These are phyloP conservation scores for Guyanaporus albipodus DNA, from an alignment of 768 basidiomycete species.

Conservation along the genomic window DNA sequence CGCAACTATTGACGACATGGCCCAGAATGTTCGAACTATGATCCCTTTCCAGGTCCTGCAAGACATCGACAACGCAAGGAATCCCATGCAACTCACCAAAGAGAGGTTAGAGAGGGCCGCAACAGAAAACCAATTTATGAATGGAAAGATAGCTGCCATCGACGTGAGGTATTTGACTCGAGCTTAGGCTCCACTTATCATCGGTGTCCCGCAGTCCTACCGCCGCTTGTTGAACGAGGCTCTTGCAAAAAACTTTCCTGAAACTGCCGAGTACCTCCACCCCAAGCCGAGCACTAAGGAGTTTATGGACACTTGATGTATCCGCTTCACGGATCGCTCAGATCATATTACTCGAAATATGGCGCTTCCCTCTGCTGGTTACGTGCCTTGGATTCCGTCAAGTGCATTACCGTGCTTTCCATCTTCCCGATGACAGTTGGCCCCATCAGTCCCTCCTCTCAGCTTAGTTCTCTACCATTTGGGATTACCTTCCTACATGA, in stretches of 20 bases:
- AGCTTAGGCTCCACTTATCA: constrained; percentile 1
- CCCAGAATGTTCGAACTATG: constrained; percentile 56
- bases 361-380: no score
- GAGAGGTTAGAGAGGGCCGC: constrained; percentile 79
- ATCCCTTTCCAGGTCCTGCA: constrained; percentile 71
- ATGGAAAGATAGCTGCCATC: constrained; percentile 79
- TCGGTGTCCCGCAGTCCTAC: constrained; percentile 52
- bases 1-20: constrained; percentile 62
- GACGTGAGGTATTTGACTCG: constrained; percentile 42
- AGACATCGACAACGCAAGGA: constrained; percentile 76
- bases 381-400: no score
- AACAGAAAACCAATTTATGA: constrained; percentile 90
- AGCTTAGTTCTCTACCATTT: no score
- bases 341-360: no score
- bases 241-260: constrained; percentile 67
- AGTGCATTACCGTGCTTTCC: no score
- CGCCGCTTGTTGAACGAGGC: constrained; percentile 64
- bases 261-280: constrained; percentile 32
- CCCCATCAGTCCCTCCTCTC: no score
- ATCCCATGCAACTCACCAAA: constrained; percentile 78
- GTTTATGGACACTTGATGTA: constrained; percentile 2
- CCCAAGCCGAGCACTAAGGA: constrained; percentile 10
- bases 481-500: no score
- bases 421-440: no score
- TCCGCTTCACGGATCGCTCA: neutral